Base-by-base conservation (phyloP, 441 rosid species). In the Populus hybrid region DNA sequence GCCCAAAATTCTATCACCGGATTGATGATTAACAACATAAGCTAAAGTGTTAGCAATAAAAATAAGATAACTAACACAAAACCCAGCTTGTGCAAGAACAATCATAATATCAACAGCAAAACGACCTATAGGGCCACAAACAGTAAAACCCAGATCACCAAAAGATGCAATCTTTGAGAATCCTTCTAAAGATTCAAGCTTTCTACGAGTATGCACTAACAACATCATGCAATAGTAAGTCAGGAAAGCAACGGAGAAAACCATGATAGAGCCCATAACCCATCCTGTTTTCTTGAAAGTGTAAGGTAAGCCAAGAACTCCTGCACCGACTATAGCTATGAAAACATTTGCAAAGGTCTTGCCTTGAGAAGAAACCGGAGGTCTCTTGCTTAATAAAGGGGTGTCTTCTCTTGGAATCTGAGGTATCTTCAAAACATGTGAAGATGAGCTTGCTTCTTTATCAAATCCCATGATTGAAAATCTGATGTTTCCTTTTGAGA, bases 311-410 rank as follows among this genome's bases (percentile, higher is more conserved):
- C 97, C 96, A 28, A 28, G 30, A 28, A 28, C 30, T 28, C 30
- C 30, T 28, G 30, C 30, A 28, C 30, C 30, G 2, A 93, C 95
- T 12, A 91, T 81, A 36, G 95, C 89, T 2, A 91, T 91, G 88
- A 93, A 93, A 12, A 89, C 89, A 73, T 93, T 93, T 46, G 96
- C 94, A 73, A 93, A 88, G 42, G 96, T 93, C 81, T 92, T 93
- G 79, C 82, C 76, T 26, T 76, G 87, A 26, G 92, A 86, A 0
- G 97, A 92, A 14, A 87, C 78, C 3, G 89, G 87, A 1, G 36
- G 72, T 26, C 18, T 67, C 23, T 81, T 83, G 21, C 89, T 85
- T 35, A 93, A 63, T 12, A 90, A 93, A 0, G 97, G 92, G 4
- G 97, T 90, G 79, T 90, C 90, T 75, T 92, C 97, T 77, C 82